Evolutionary conservation across 2,329 filamentous ascomycete species (phyloP), one percentile per base, ranked within the genome.

Genomic region (Colletotrichum salicis): DNA sequence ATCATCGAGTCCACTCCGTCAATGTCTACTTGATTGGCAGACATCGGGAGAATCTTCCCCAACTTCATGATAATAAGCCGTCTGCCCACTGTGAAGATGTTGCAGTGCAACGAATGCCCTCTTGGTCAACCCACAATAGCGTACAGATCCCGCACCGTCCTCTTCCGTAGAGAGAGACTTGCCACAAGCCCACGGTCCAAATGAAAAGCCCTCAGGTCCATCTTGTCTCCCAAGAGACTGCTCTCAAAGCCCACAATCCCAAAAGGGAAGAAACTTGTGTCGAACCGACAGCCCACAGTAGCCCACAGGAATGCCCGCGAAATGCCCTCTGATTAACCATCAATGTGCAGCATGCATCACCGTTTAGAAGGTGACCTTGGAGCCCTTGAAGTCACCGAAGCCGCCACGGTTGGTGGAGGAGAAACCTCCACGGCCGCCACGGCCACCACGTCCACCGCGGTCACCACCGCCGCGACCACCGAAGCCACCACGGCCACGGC

Each of bases 311-410:
- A 82, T 82, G 78, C 82, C 80, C 80, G 79, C 80, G 79, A 79
- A 82, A 80, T 83, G 81, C 84, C 85, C 85, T 86, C 84, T 78
- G 79, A 78, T 76, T 75, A 74, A 77, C 80, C 79, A 80, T 69
- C 35, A 56, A 48, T 80, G 79, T 83, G 85, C 81, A 78, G 79
- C 63, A 67, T 60, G 45, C 52, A 64, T 73, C 68, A 41, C 66
- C 29, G 22, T 35, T 85, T 84, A 86, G 81, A 94, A 94, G 75
- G 90, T 93, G 80, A 90, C 91, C 91, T 95, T 96, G 86, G 90
- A 92, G 83, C 94, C 94, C 83, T 88, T 85, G 78, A 82, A 85
- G 73, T 84, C 83, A 57, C 85, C 83, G 67, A 84, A 77, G 67
- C 81, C 81, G 33, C 84, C 81, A 57, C 84, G 79, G 62, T 78